Evolutionary conservation across 2,329 filamentous ascomycete species (phyloP).

Genomic region (Drechslera avenae): DNA sequence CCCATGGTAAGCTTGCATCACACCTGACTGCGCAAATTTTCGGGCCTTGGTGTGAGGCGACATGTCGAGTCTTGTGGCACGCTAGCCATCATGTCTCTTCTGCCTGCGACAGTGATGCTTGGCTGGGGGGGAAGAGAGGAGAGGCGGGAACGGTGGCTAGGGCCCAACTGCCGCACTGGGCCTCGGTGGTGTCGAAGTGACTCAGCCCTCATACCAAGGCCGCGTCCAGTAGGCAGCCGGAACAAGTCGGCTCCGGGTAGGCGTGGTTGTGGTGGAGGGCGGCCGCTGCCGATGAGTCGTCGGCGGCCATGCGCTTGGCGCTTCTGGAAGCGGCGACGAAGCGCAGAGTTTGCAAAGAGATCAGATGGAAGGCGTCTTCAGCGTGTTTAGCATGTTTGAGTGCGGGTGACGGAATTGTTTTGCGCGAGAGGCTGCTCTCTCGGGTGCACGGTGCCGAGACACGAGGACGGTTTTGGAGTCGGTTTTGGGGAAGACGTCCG

Average conservation of each 20-base stretch:
- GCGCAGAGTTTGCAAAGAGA: slow-evolving; percentile 10
- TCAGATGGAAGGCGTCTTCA: neutral
- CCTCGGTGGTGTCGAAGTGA: slow-evolving; percentile 25
- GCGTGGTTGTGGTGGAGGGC: slow-evolving; percentile 10
- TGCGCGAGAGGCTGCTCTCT: neutral
- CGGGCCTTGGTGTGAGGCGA: slow-evolving; percentile 10
- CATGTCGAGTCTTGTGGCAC: slow-evolving; percentile 9
- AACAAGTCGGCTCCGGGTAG: slow-evolving; percentile 19
- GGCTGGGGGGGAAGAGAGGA: slow-evolving; percentile 8
- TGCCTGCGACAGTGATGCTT: slow-evolving; percentile 25
- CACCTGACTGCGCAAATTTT: slow-evolving; percentile 28
- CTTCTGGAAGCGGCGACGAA: slow-evolving; percentile 26
- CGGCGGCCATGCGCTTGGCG: slow-evolving; percentile 14
- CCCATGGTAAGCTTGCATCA: slow-evolving; percentile 15
- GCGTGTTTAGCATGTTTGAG: neutral
- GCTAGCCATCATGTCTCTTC: slow-evolving; percentile 20
- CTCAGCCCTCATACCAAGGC: slow-evolving; percentile 29
- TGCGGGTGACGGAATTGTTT: neutral
- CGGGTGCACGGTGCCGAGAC: slow-evolving; percentile 14
- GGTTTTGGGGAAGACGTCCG: slow-evolving; percentile 19
- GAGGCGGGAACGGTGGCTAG: slow-evolving; percentile 9
- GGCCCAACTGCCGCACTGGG: neutral
- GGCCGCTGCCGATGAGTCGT: slow-evolving; percentile 19
- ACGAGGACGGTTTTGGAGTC: slow-evolving; percentile 13
- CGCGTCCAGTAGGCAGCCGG: slow-evolving; percentile 11